These are phyloP conservation scores for button mushroom (Agaricus bisporus) DNA, from an alignment of 768 basidiomycete species.

Conservation along the genomic window DNA sequence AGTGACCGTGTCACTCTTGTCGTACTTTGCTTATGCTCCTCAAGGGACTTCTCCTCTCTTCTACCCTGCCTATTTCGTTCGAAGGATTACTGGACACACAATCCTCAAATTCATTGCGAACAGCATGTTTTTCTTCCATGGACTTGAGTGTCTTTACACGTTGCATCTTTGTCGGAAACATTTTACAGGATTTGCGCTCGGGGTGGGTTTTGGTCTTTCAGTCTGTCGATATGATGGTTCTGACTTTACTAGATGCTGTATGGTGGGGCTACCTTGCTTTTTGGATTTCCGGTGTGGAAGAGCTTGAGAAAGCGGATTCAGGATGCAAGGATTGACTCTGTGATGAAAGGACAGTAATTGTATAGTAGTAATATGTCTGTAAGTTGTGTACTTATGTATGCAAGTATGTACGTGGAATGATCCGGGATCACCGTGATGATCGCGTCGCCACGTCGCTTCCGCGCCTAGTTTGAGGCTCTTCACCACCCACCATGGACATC, in stretches of 20 bases:
- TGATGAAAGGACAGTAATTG: slow-evolving; percentile 62
- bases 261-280: slow-evolving; percentile 38
- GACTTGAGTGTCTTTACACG: slow-evolving; percentile 43
- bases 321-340: slow-evolving; percentile 65
- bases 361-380: background rate
- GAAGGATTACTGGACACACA: slow-evolving; percentile 23
- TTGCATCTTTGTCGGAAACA: slow-evolving; percentile 43
- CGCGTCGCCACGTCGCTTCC: background rate
- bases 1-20: slow-evolving; percentile 21
- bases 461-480: background rate
- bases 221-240: background rate
- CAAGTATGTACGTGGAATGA: background rate
- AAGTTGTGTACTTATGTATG: background rate
- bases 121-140: slow-evolving; percentile 31
- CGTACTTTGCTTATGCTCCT: slow-evolving; percentile 25
- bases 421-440: background rate
- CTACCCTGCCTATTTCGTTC: slow-evolving; percentile 26
- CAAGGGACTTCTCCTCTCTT: slow-evolving; percentile 19
- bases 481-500: slow-evolving; percentile 45
- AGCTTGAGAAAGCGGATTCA: slow-evolving; percentile 58
- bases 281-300: slow-evolving; percentile 50
- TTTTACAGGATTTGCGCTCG: slow-evolving; percentile 34
- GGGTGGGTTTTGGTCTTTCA: slow-evolving; percentile 20
- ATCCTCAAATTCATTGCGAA: slow-evolving; percentile 27
- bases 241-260: slow-evolving; percentile 40